phyloP scores from a whole-genome alignment of 73 alveolate genomes.

The Paramecium pentaurelia region DNA sequence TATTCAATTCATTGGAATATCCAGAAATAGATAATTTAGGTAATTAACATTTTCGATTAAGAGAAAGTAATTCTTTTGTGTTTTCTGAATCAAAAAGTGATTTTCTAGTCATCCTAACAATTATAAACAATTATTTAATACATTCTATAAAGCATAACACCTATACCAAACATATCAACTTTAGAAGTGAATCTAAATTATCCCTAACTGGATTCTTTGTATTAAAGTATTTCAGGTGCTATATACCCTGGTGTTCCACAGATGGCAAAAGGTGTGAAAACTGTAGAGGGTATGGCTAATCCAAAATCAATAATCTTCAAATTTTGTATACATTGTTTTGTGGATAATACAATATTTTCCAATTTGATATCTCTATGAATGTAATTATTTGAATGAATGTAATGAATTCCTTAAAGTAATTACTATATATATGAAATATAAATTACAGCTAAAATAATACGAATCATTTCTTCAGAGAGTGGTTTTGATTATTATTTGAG shows the following conservation, averaged over 20 bases:
- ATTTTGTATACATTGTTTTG: conserved; percentile 80
- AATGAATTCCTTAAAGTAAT: background rate
- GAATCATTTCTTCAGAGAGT: background rate
- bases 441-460: background rate
- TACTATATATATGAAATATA: background rate
- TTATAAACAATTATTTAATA: background rate
- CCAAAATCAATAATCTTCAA: conserved; percentile 94
- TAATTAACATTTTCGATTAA: background rate
- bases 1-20: conserved; percentile 2
- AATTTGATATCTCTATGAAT: conserved; percentile 90
- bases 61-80: background rate
- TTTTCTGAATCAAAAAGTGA: background rate
- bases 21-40: background rate
- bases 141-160: background rate
- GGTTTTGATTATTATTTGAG: background rate
- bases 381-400: background rate
- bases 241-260: conserved; percentile 97
- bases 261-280: conserved; percentile 81
- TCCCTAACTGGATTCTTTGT: background rate
- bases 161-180: conserved; percentile 7
- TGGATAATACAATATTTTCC: conserved; percentile 80
- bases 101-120: background rate
- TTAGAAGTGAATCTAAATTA: background rate
- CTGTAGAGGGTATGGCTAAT: conserved; percentile 71
- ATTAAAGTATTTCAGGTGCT: conserved; percentile 77